Evolutionary conservation across 768 basidiomycete species (phyloP).

Genomic region (Lepiota venenata): DNA sequence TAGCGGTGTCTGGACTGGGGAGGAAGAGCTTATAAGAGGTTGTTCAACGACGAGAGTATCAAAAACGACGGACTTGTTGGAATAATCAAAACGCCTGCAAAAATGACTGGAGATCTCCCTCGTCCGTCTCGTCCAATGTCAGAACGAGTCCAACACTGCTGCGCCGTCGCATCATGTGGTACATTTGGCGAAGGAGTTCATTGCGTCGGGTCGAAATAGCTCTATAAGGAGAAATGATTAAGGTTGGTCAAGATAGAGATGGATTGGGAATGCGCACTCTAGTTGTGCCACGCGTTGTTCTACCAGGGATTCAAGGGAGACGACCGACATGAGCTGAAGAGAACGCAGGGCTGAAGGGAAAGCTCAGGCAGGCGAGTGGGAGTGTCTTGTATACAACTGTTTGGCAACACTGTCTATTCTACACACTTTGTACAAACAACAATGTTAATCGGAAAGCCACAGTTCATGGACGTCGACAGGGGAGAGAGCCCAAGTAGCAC

Average conservation of each 20-base stretch:
- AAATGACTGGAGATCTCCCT: constrained; percentile 11
- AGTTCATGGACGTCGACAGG: too few relatives aligned
- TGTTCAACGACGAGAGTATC: background rate
- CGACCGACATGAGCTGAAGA: constrained; percentile 10
- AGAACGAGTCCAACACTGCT: constrained; percentile 40
- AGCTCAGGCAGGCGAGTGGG: background rate
- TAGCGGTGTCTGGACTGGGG: constrained; percentile 37
- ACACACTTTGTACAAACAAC: background rate
- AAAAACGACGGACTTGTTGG: constrained; percentile 19
- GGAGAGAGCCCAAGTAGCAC: too few relatives aligned
- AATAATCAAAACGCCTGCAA: constrained; percentile 12
- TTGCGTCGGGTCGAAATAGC: constrained; percentile 62
- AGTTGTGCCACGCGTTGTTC: constrained; percentile 42
- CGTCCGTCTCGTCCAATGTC: constrained; percentile 18
- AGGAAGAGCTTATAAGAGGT: constrained; percentile 7
- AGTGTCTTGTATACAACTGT: constrained; percentile 1
- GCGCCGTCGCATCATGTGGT: constrained; percentile 56
- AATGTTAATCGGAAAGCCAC: background rate
- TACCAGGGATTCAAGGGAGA: constrained; percentile 30
- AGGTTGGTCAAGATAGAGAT: background rate
- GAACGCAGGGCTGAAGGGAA: background rate
- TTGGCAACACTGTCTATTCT: background rate
- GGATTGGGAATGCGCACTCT: constrained; percentile 26
- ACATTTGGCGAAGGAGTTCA: constrained; percentile 71
- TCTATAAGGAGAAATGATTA: constrained; percentile 31